Evolutionary conservation across 768 basidiomycete genomes (phyloP).

Genomic region (Hypholoma sublateritium): DNA sequence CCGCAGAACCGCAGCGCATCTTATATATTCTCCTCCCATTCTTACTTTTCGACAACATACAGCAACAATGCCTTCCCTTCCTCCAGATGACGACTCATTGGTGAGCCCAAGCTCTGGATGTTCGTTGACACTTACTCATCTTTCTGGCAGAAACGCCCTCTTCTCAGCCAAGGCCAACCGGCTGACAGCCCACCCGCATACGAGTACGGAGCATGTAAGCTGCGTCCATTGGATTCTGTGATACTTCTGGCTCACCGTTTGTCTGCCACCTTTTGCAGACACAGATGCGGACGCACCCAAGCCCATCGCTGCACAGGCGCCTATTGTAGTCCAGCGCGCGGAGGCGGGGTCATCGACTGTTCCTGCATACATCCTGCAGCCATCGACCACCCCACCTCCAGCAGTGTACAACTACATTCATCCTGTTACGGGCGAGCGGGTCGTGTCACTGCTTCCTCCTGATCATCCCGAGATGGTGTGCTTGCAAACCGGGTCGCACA

Average conservation of each 20-base stretch:
- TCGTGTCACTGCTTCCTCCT: conserved; percentile 70
- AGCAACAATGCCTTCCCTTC: neutral
- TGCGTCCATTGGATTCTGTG: neutral
- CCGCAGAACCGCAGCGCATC: conserved; percentile 1
- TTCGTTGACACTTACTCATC: neutral
- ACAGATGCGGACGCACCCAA: conserved; percentile 5
- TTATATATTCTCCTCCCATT: neutral
- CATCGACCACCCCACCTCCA: conserved; percentile 39
- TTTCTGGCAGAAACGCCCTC: conserved; percentile 4
- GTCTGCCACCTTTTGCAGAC: neutral
- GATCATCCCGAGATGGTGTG: conserved; percentile 85
- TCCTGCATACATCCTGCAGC: conserved; percentile 27
- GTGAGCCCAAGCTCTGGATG: neutral
- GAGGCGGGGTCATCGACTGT: conserved; percentile 11
- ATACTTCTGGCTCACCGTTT: neutral
- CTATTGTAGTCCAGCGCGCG: conserved; percentile 9
- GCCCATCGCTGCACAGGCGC: conserved; percentile 7
- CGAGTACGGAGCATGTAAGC: conserved; percentile 26
- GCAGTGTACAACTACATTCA: conserved; percentile 70
- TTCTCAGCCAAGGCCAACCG: conserved; percentile 3
- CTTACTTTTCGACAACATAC: neutral
- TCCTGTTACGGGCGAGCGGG: conserved; percentile 53
- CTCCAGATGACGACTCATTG: conserved; percentile 1
- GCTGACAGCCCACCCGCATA: conserved; percentile 16
- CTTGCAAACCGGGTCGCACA: conserved; percentile 73